Evolutionary conservation across 495 filamentous ascomycete species (phyloP), one percentile per base, ranked within the genome.

Genomic region (Podospora conica): DNA sequence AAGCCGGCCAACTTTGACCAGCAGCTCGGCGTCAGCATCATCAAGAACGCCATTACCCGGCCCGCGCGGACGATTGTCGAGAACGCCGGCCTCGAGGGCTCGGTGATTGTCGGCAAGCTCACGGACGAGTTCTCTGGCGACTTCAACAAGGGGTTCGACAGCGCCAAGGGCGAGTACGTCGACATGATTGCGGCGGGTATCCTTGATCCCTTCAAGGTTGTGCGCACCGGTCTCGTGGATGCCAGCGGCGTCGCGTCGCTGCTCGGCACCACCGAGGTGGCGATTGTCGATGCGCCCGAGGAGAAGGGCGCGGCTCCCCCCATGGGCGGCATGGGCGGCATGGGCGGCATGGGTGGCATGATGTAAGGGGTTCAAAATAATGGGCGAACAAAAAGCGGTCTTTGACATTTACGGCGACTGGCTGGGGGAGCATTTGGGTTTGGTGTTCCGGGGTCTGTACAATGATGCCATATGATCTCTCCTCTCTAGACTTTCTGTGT

Each of bases 61-160:
- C 95, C 95, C 33, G 95, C 96, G 63, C 85, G 91, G 70, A 96
- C 87, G 63, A 98, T 98, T 70, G 90, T 98, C 29, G 96, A 98
- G 86, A 98, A 98, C 80, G 95, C 95, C 71, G 95, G 95, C 70
- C 85, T 90, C 24, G 96, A 98, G 83, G 94, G 96, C 68, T 94
- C 91, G 65, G 95, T 98, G 64, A 87, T 98, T 67, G 92, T 98
- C 74, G 95, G 95, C 78, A 98, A 98, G 87, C 88, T 98, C 65
- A 96, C 90, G 77, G 95, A 98, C 73, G 96, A 98, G 79, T 93
- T 84, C 74, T 91, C 87, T 74, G 78, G 75, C 66, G 93, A 98
- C 81, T 98, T 98, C 88, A 96, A 98, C 89, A 93, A 91, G 82
- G 95, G 95, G 69, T 98, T 88, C 82, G 91, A 98, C 85, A 94